These are phyloP conservation scores for Pseudogymnoascus sp. DNA, from an alignment of 2,329 filamentous ascomycete genomes.

Conservation along the genomic window DNA sequence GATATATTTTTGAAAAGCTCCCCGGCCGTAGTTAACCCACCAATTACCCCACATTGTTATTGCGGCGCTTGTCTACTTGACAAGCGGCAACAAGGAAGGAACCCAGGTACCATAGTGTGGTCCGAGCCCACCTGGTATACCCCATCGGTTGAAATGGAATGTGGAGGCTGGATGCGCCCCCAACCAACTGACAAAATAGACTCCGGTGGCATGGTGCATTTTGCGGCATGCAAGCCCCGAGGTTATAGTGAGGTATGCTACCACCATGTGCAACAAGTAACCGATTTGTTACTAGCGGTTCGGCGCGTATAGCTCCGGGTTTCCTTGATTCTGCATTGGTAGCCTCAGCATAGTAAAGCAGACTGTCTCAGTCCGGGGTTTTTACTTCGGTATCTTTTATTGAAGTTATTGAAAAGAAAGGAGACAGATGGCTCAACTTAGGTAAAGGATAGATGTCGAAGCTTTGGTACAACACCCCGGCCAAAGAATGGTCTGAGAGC, in stretches of 20 bases:
- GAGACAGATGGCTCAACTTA: background rate
- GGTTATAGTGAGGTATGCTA: background rate
- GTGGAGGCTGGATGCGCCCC: background rate
- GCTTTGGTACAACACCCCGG: conserved; percentile 26
- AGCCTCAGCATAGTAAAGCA: background rate
- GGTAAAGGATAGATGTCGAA: background rate
- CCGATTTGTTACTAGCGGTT: background rate
- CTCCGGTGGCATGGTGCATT: background rate
- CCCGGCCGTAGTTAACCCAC: conserved; percentile 2
- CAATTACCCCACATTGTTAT: conserved; percentile 4
- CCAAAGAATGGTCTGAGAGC: conserved; percentile 29
- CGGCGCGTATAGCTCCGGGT: background rate
- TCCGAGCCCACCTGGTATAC: background rate
- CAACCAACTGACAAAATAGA: background rate
- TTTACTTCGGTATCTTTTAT: background rate
- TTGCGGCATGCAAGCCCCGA: background rate
- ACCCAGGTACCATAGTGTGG: background rate
- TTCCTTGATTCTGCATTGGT: background rate
- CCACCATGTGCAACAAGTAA: background rate
- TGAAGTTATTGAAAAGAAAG: background rate
- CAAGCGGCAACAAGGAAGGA: background rate
- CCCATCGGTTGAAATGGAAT: background rate
- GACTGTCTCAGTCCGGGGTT: background rate
- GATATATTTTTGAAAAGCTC: background rate
- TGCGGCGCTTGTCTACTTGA: background rate